Evolutionary conservation across 164 flowering plant species (phyloP), one percentile per base, ranked within the genome.

Genomic region (Aristolochia californica): DNA sequence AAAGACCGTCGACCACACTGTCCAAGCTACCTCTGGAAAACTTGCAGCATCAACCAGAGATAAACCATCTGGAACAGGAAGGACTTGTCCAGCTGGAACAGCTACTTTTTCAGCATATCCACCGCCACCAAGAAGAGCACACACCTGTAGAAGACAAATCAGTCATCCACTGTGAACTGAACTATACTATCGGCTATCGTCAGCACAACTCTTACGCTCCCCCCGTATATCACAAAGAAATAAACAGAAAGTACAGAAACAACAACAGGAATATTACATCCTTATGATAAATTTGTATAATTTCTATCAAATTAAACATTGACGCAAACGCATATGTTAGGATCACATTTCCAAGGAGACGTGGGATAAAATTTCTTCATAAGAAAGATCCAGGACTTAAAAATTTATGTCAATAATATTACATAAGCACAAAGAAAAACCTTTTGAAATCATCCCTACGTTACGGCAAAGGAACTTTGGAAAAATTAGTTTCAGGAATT

Each of bases 91-190:
- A 22, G 76, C 83, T 8, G 95, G 87, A 50, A 89, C 96, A 49
- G 84, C 87, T 17, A 93, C 97, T 70, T 87, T 89, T 70, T 93
- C 99, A 5, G 97, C 97, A 70, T 93, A 93, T 14, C 97, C 96
- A 54, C 99, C 99, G 63, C 97, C 97, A 68, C 75, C 68, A 47
- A 89, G 80, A 62, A 93, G 85, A 70, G 99, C 99, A 82, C 99
- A 93, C 4, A 93, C 99, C 99, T 93, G 58, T 10, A 21, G 51
- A 64, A 62, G 50, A 23, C 25, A 25, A 2, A 28, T 28, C 34
- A 34, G 40, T 34, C 10, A 34, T 34, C 40, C 40, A 34, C 40
- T 2, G 40, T 34, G 40, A 34, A 8, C 7, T 12, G 40, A 34
- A 34, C 7, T 28, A 28, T 28, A n/a, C n/a, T n/a, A n/a, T n/a